Percentiles rank a stretch among this genome's conserved stretches.
Conservation (phyloP, 139 green algal species). For the Micractinium conductrix region DNA sequence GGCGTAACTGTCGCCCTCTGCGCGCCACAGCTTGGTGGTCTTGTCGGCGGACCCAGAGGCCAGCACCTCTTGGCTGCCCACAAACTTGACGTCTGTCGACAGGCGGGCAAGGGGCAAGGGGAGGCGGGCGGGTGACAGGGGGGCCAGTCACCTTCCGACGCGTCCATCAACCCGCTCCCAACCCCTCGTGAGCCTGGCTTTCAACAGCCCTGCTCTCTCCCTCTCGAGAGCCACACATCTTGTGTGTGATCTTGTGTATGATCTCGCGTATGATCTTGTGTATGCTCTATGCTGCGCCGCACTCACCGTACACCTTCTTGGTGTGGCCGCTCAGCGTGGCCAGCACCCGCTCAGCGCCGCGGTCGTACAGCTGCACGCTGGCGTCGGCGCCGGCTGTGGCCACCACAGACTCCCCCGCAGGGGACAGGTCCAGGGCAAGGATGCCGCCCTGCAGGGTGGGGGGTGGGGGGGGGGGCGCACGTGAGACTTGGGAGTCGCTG, state of each 20-base stretch:
- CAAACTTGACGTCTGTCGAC: slow-evolving; percentile 55
- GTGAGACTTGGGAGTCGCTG: too few species aligned
- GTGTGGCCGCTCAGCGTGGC: slow-evolving; percentile 78
- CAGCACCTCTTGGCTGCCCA: slow-evolving; percentile 58
- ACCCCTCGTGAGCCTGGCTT: background rate
- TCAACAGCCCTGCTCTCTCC: background rate
- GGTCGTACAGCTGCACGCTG: slow-evolving; percentile 73
- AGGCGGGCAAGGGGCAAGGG: background rate
- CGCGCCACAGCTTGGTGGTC: slow-evolving; percentile 79
- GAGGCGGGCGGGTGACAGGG: background rate
- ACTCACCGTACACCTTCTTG: slow-evolving; percentile 66
- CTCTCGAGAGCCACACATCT: too few species aligned
- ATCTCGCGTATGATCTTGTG: too few species aligned
- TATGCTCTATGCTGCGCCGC: too few species aligned
- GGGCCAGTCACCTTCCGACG: background rate
- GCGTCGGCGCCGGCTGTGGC: slow-evolving; percentile 72
- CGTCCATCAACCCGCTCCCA: background rate
- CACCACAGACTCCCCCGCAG: slow-evolving; percentile 52
- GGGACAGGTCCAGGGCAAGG: slow-evolving; percentile 71
- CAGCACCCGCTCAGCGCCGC: slow-evolving; percentile 44
- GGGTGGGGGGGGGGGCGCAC: slow-evolving; percentile 76
- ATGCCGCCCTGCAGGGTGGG: slow-evolving; percentile 88
- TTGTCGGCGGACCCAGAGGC: slow-evolving; percentile 84
- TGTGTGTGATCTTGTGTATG: too few species aligned
- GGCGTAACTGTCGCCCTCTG: slow-evolving; percentile 41